Percentiles rank a stretch among this genome's conserved stretches.
phyloP scores from a whole-genome alignment of 495 filamentous ascomycete species.

The Extremus antarcticus region DNA sequence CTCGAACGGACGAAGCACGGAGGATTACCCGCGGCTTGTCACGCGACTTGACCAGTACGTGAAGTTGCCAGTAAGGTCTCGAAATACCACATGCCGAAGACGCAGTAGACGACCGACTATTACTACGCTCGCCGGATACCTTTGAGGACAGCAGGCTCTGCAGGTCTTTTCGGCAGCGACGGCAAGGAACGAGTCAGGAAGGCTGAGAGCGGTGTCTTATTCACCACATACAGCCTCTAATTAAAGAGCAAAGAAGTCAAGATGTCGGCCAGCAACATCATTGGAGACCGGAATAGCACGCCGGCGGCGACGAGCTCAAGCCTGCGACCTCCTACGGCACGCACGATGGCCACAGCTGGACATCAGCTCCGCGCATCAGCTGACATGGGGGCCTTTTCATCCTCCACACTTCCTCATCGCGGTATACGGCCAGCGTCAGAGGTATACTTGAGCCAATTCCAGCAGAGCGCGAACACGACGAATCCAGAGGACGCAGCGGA shows the following conservation, averaged over 20 bases:
- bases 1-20: no score
- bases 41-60: neutral
- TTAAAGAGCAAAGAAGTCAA: neutral
- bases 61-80: neutral
- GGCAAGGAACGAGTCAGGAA: neutral
- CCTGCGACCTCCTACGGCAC: conserved; percentile 79
- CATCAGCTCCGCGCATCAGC: conserved; percentile 91
- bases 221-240: neutral
- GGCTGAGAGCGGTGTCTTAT: neutral
- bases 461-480: conserved; percentile 49
- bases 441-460: conserved; percentile 69
- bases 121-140: conserved; percentile 13
- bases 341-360: conserved; percentile 58
- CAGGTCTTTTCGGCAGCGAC: conserved; percentile 15
- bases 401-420: conserved; percentile 56
- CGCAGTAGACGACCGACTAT: neutral
- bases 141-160: conserved; percentile 23
- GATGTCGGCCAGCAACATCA: conserved; percentile 57
- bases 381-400: conserved; percentile 82
- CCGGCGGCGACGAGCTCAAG: conserved; percentile 73
- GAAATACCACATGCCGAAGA: neutral
- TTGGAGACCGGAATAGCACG: conserved; percentile 93
- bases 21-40: neutral
- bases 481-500: conserved; percentile 78
- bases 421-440: conserved; percentile 88